Conservation (phyloP, 345 rosid species). For the Cardamine chenopodiifolia region DNA sequence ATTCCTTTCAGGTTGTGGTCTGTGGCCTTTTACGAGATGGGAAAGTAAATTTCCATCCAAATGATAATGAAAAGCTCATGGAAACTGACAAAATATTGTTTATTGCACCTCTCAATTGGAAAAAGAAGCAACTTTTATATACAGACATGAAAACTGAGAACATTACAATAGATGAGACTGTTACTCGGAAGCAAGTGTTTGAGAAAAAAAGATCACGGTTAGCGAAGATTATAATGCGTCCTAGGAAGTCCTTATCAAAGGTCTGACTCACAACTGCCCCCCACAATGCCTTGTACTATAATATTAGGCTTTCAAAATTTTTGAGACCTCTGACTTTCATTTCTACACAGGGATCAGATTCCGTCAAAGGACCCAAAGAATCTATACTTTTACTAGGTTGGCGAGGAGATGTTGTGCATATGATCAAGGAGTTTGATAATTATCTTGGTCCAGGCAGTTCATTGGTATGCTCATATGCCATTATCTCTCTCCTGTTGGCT, state of each 20-base stretch:
- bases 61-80: conserved; percentile 71
- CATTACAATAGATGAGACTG: conserved; percentile 44
- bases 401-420: conserved; percentile 86
- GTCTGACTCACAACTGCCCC: conserved; percentile 46
- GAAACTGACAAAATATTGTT: conserved; percentile 82
- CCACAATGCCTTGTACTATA: neutral
- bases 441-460: conserved; percentile 96
- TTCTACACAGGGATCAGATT: conserved; percentile 65
- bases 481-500: neutral
- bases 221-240: conserved; percentile 55
- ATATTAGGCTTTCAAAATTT: neutral
- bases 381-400: conserved; percentile 88
- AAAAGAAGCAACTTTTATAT: conserved; percentile 50
- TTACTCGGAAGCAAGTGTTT: conserved; percentile 42
- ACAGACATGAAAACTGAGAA: conserved; percentile 46
- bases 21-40: conserved; percentile 84
- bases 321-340: conserved; percentile 18
- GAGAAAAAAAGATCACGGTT: conserved; percentile 58
- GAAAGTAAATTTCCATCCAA: conserved; percentile 80
- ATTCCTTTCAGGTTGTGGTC: conserved; percentile 73
- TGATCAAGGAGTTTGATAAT: conserved; percentile 91
- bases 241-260: conserved; percentile 66
- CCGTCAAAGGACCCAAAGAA: conserved; percentile 74
- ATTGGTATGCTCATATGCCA: conserved; percentile 55
- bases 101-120: conserved; percentile 74